These are phyloP conservation scores for Trichoderma arundinaceum DNA, from an alignment of 2,329 filamentous ascomycete species.

Conservation along the genomic window DNA sequence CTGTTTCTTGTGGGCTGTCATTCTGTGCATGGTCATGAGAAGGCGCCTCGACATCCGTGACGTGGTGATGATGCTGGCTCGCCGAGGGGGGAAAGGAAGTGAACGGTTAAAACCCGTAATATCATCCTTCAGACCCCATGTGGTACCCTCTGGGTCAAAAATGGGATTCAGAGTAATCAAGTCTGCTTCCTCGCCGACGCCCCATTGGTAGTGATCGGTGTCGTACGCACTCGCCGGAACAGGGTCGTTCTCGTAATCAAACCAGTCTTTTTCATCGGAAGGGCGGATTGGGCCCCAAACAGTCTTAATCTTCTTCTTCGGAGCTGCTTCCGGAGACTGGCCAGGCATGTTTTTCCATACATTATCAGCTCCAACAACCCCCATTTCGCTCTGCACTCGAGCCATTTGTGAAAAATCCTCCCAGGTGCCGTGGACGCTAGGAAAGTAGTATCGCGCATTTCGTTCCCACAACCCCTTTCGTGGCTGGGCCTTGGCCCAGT, in stretches of 20 bases:
- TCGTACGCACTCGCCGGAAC: slow-evolving; percentile 72
- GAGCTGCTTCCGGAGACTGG: slow-evolving; percentile 45
- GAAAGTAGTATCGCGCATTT: slow-evolving; percentile 78
- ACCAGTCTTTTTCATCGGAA: slow-evolving; percentile 69
- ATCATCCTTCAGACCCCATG: slow-evolving; percentile 80
- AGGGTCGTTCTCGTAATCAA: slow-evolving; percentile 75
- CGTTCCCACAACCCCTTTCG: slow-evolving; percentile 83
- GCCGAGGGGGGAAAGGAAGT: slow-evolving; percentile 68
- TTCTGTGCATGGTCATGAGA: slow-evolving; percentile 85
- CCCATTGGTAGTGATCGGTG: slow-evolving; percentile 83
- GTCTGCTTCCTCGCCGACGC: slow-evolving; percentile 87
- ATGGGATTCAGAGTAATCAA: slow-evolving; percentile 91
- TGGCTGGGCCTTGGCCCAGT: slow-evolving; percentile 74
- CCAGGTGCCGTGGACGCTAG: slow-evolving; percentile 76
- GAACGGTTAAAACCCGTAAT: slow-evolving; percentile 80
- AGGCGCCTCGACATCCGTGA: slow-evolving; percentile 81
- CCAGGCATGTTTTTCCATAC: slow-evolving; percentile 64
- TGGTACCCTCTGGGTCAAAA: slow-evolving; percentile 86
- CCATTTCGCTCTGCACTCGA: slow-evolving; percentile 75
- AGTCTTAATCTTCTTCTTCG: slow-evolving; percentile 59
- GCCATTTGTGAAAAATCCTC: slow-evolving; percentile 78
- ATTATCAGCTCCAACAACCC: slow-evolving; percentile 68
- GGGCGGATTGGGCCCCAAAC: slow-evolving; percentile 87
- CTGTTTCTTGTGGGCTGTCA: slow-evolving; percentile 83
- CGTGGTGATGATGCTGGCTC: slow-evolving; percentile 87